Conservation (phyloP, 1,284 basidiomycete species). For the Laetiporus sulphureus region DNA sequence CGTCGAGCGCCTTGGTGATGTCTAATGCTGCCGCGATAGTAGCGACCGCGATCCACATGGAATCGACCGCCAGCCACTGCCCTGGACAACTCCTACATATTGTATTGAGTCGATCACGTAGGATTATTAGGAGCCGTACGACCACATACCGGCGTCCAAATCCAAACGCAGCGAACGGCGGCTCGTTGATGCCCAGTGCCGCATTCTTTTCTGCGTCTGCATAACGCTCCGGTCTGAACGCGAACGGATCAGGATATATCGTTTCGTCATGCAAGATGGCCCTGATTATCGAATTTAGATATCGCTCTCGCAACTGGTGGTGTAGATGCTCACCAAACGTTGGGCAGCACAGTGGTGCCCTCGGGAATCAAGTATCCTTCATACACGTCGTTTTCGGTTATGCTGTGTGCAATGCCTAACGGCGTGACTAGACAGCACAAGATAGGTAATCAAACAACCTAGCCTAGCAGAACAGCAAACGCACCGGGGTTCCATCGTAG, state of each 20-base stretch:
- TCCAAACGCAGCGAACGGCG: conserved; percentile 22
- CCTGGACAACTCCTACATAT: conserved; percentile 25
- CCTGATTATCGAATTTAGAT: conserved; percentile 16
- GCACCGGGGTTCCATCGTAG: conserved; percentile 17
- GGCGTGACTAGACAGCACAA: conserved; percentile 14
- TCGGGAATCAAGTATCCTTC: conserved; percentile 14
- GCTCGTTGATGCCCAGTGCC: conserved; percentile 23
- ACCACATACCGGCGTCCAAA: conserved; percentile 30
- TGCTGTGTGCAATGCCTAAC: conserved; percentile 15
- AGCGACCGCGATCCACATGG: conserved; percentile 25
- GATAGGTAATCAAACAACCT: too few species aligned
- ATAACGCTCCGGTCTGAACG: conserved; percentile 22
- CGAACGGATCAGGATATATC: conserved; percentile 20
- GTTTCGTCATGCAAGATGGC: conserved; percentile 21
- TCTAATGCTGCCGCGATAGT: conserved; percentile 24
- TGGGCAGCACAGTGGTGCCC: conserved; percentile 17
- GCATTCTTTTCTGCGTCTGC: conserved; percentile 16
- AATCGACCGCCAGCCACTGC: conserved; percentile 22
- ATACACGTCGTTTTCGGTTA: conserved; percentile 17
- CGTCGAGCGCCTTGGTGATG: conserved; percentile 20
- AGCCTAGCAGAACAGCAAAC: not conserved
- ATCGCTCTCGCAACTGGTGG: too few species aligned
- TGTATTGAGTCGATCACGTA: not conserved
- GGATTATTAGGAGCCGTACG: not conserved
- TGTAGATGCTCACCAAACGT: conserved; percentile 12